Conservation (phyloP, 805 yeast species). For the Metschnikowia borealis region DNA sequence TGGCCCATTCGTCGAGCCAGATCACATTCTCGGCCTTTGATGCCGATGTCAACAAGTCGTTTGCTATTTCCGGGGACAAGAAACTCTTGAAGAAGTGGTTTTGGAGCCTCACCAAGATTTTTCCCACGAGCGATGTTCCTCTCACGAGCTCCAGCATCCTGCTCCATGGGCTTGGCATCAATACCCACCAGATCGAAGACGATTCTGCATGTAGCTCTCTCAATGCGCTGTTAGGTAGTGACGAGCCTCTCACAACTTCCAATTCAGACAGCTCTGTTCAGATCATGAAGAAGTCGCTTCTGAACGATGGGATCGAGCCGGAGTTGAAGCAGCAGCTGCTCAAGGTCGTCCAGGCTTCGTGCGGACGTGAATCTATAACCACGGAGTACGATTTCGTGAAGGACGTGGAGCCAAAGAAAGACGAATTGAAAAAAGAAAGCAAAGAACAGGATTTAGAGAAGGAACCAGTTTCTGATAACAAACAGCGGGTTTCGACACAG, state of each 20-base stretch:
- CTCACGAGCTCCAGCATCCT: constrained; percentile 8
- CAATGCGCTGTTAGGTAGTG: constrained; percentile 4
- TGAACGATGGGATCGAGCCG: constrained; percentile 10
- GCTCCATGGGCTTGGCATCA: constrained; percentile 17
- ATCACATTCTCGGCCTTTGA: constrained; percentile 17
- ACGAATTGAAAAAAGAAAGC: neutral
- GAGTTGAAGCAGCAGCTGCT: constrained; percentile 5
- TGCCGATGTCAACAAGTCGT: constrained; percentile 11
- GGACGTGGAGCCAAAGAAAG: neutral
- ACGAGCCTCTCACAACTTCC: neutral
- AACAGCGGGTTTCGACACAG: too few species aligned
- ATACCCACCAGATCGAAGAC: constrained; percentile 9
- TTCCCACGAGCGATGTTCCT: constrained; percentile 24
- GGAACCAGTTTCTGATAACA: neutral
- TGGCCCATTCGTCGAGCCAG: constrained; percentile 16
- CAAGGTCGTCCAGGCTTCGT: constrained; percentile 4
- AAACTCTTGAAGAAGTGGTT: constrained; percentile 28
- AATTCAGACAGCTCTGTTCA: constrained; percentile 3
- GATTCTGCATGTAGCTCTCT: neutral
- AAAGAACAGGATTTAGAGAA: neutral
- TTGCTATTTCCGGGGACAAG: constrained; percentile 17
- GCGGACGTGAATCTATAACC: constrained; percentile 7
- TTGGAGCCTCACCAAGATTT: constrained; percentile 27
- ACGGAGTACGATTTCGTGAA: constrained; percentile 12
- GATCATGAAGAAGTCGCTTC: constrained; percentile 14